Base-by-base conservation (phyloP, 306 rosid genomes). In the Pyrus betulifolia region DNA sequence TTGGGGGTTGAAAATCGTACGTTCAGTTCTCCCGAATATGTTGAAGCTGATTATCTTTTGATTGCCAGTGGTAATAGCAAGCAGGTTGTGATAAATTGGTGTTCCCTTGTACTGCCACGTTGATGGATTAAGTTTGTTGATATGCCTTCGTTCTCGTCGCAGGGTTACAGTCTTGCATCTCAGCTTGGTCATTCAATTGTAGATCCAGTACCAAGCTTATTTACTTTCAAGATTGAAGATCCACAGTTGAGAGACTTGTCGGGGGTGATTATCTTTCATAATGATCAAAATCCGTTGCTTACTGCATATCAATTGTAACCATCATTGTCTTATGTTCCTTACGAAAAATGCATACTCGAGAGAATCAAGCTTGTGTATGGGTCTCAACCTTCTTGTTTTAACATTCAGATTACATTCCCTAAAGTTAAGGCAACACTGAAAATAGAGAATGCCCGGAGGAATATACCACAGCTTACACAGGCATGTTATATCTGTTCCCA, bases 121-220 rank as follows among this genome's bases (percentile, higher is more conserved):
- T 66, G 83, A 57, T 46, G 6, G 23, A 77, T 70, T 66, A 38
- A 46, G 44, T 62, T 69, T 85, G 71, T 30, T 79, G 40, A 82
- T 71, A 22, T 65, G 73, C 73, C 82, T 33, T 80, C 76, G 68
- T 82, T 75, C 69, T 60, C 79, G 72, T 84, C 58, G 67, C 55
- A 94, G 98, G 98, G 98, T 76, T 89, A 90, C 64, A 75, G 84
- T 83, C 94, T 94, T 75, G 96, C 96, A 75, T 83, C 90, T 78
- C 97, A 94, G 82, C 97, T 94, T 77, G 97, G 96, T 61, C 98
- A 94, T 89, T 90, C 96, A 25, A 84, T 90, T 72, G 88, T 91
- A 22, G 97, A 94, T 79, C 94, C 98, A 25, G 88, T 90, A 59
- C 97, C 97, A 3, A 94, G 98, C 84, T 79, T 94, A 80, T 91